Conservation (phyloP, 228 moss, liverwort and hornwort genomes). For the Sphagnum magellanicum region DNA sequence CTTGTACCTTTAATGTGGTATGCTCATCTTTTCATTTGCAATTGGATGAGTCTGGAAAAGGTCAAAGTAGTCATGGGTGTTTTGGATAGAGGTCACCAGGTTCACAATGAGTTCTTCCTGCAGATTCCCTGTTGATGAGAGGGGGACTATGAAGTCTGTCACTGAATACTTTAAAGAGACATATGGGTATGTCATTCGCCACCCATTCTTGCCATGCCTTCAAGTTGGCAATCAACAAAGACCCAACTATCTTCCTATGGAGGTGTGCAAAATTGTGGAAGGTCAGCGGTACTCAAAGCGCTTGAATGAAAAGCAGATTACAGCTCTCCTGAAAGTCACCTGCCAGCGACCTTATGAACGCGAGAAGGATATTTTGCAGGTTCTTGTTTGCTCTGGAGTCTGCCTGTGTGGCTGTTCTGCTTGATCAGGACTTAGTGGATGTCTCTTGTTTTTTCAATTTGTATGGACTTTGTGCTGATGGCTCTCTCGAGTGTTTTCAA, state of each 20-base stretch:
- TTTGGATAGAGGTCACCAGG: too few species aligned
- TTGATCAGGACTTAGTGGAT: too few species aligned
- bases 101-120: neutral
- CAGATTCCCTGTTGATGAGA: constrained; percentile 50
- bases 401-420: too few species aligned
- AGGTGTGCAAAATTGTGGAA: constrained; percentile 57
- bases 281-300: constrained; percentile 44
- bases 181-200: constrained; percentile 34
- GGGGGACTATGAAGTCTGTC: constrained; percentile 47
- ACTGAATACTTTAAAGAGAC: constrained; percentile 51
- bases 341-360: constrained; percentile 87
- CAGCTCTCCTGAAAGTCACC: constrained; percentile 72
- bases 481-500: too few species aligned
- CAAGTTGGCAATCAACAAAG: constrained; percentile 49
- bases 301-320: constrained; percentile 43
- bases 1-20: too few species aligned
- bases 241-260: constrained; percentile 52
- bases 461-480: too few species aligned
- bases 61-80: neutral
- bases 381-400: neutral
- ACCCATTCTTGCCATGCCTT: constrained; percentile 28
- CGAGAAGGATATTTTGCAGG: constrained; percentile 57
- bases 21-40: neutral
- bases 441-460: too few species aligned
- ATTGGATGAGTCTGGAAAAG: too few species aligned